Conservation (phyloP, 352 stramenopile genomes). For the Globisporangium ultimum region DNA sequence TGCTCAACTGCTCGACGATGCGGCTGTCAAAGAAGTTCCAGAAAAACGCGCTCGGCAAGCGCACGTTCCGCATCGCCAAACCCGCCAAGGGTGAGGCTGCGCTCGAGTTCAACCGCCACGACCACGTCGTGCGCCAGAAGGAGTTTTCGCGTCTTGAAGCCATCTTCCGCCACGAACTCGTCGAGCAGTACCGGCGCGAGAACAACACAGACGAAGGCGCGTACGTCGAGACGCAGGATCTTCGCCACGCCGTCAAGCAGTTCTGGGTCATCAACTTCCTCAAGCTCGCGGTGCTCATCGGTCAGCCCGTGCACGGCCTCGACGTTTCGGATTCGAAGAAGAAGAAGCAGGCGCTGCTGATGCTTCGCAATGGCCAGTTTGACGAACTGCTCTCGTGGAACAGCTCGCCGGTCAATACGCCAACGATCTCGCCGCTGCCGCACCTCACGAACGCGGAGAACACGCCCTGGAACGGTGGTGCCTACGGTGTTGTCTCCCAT, state of each 20-base stretch:
- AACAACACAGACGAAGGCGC: conserved; percentile 82
- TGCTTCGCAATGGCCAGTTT: conserved; percentile 75
- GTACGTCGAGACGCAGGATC: conserved; percentile 63
- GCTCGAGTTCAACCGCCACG: conserved; percentile 64
- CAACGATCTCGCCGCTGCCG: conserved; percentile 39
- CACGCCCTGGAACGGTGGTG: conserved; percentile 21
- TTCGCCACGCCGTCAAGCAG: conserved; percentile 75
- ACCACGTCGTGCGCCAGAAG: conserved; percentile 63
- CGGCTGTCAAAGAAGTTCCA: conserved; percentile 88
- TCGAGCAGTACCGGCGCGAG: conserved; percentile 77
- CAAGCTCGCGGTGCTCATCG: conserved; percentile 75
- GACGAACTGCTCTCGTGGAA: conserved; percentile 72
- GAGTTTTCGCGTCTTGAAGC: conserved; percentile 71
- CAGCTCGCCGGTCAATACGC: conserved; percentile 34
- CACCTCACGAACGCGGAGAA: conserved; percentile 10
- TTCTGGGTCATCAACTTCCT: conserved; percentile 86
- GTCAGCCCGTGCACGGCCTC: conserved; percentile 66
- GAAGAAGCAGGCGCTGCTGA: conserved; percentile 71
- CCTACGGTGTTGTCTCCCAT: background rate
- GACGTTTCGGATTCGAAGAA: conserved; percentile 84
- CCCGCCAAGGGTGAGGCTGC: conserved; percentile 55
- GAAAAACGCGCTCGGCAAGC: conserved; percentile 84
- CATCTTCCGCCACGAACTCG: conserved; percentile 78
- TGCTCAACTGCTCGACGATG: conserved; percentile 90
- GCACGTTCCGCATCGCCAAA: conserved; percentile 80